Evolutionary conservation across 768 basidiomycete species (phyloP), one percentile per base, ranked within the genome.

Genomic region (Clavulina sp.): DNA sequence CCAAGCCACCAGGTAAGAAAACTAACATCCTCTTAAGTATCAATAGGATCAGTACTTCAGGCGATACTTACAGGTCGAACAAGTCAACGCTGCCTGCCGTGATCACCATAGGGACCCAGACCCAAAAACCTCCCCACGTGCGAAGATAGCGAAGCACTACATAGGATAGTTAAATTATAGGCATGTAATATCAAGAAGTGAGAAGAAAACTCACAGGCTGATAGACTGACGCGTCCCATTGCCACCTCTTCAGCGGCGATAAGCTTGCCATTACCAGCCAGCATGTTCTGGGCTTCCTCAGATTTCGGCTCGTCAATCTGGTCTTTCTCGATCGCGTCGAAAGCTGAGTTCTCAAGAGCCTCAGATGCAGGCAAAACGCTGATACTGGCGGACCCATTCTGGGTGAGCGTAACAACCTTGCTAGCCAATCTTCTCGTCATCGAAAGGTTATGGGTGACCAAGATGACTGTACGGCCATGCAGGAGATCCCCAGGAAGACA

Each of bases 291-390:
- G 69, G 58, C 82, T 80, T 60, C 82, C 24, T 52, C 47, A 18
- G 28, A 40, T 23, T 49, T 40, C 23, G 51, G 62, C 1, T 44
- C 52, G 40, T 63, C 54, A 4, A 57, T 57, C 5, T 62, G 56
- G 50, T 68, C 63, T 50, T 67, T 65, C 1, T 62, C 61, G 5
- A 80, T 63, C 0, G 68, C 69, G 3, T 72, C 74, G 0, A 70
- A 68, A 2, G 76, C 62, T 18, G 74, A 66, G 3, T 73, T 76
- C 54, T 80, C 74, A 1, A 57, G 46, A 23, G 70, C 69, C 26
- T 82, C 55, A 0, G 75, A 73, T 6, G 81, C 71, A 5, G 78
- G 71, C 51, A 73, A 75, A n/a, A 70, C 68, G 4, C 78, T 76
- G 6, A 78, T 68, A 2, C 65, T 64, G 1, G 70, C 65, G 61